phyloP scores from a whole-genome alignment of 306 rosid genomes.

The Geum urbanum region DNA sequence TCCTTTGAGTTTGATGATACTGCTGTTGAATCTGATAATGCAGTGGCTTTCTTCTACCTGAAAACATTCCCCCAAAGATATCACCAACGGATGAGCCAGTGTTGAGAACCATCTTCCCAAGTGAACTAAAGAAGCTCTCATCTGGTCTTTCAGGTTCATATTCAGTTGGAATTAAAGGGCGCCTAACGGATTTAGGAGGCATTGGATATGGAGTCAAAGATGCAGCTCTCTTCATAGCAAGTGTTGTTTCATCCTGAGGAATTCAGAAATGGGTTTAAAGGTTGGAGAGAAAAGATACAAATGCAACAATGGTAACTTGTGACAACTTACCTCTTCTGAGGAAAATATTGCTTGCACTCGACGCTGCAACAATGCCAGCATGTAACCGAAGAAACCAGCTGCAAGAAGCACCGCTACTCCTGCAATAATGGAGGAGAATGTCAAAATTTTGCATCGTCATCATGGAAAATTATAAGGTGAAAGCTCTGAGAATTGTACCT shows the following conservation, averaged over 20 bases:
- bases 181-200: slow-evolving; percentile 66
- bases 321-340: slow-evolving; percentile 47
- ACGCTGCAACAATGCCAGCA: slow-evolving; percentile 78
- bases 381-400: slow-evolving; percentile 74
- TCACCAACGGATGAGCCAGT: slow-evolving; percentile 65
- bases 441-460: slow-evolving; percentile 18
- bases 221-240: slow-evolving; percentile 41
- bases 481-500: slow-evolving; percentile 42
- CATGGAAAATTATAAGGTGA: slow-evolving; percentile 17
- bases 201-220: slow-evolving; percentile 53
- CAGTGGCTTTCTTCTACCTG: slow-evolving; percentile 62
- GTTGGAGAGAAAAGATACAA: neutral
- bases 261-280: neutral
- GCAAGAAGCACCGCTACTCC: slow-evolving; percentile 71
- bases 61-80: slow-evolving; percentile 54
- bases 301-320: neutral
- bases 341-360: slow-evolving; percentile 77
- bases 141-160: slow-evolving; percentile 71
- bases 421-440: slow-evolving; percentile 28
- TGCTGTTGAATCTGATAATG: slow-evolving; percentile 60
- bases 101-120: slow-evolving; percentile 71
- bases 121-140: slow-evolving; percentile 79
- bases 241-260: slow-evolving; percentile 51
- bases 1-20: slow-evolving; percentile 48
- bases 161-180: slow-evolving; percentile 73